Evolutionary conservation across 2,329 filamentous ascomycete genomes (phyloP), one percentile per base, ranked within the genome.

Genomic region (Trichoderma aggressivum): DNA sequence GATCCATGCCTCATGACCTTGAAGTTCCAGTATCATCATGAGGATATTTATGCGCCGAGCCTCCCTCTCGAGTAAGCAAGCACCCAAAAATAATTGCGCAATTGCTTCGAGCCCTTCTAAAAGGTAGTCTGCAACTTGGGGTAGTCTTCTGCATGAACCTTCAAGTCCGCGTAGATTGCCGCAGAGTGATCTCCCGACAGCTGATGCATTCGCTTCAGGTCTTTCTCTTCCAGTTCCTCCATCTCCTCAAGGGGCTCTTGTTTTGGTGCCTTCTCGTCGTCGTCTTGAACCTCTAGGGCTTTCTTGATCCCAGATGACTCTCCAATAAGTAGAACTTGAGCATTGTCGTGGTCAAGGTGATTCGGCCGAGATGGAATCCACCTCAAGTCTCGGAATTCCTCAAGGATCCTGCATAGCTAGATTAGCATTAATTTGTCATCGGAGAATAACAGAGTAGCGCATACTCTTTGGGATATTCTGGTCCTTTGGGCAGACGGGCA

Each of bases 251-350:
- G 82, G 0, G 91, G 90, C 2, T 89, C 87, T 73, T 90, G 87
- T 75, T 91, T 89, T 18, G 84, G 84, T 7, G 87, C 83, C 75
- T 90, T 83, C 58, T 88, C 81, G 74, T 90, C 89, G 26, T 85
- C 82, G 4, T 85, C 84, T 30, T 86, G 82, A 10, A 83, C 82
- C 75, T 90, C 85, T 0, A 88, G 81, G 0, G 89, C 90, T 87
- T 88, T 72, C 5, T 85, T 82, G 7, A 88, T 76, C 3, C 87
- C 87, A 0, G 87, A 82, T 1, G 86, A 86, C 75, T 93, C 89
- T 7, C 94, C 94, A 58, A 97, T 90, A 70, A 97, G 85, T 11
- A 97, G 82, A 68, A 97, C 86, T 77, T 97, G 93, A 0, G 91
- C 88, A 74, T 93, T 92, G 39, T 86, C 86, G 77, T 92, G 93